Base-by-base conservation (phyloP, 495 filamentous ascomycete species). In the Penicillium canariense region DNA sequence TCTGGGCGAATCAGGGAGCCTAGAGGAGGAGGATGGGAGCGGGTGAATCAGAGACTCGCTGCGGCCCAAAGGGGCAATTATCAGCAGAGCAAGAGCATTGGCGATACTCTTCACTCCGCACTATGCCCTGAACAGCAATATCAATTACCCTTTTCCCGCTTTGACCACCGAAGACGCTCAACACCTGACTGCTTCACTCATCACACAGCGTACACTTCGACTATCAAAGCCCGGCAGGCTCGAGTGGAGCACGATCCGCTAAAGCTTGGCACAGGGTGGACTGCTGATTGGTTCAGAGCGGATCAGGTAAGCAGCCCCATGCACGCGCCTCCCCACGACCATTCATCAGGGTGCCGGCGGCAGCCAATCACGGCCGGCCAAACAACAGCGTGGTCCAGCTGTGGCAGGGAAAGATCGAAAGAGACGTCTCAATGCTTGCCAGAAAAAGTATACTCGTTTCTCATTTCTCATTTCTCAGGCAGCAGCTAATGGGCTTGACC, bases 231-330 rank as follows among this genome's bases (percentile, higher is more conserved):
- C 25, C 11, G 5, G 5, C 15, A 38, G 9, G 15, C 10, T 14
- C 35, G n/a, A n/a, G n/a, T n/a, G n/a, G n/a, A n/a, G n/a, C n/a
- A n/a, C n/a, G n/a, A n/a, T n/a, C n/a, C n/a, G n/a, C n/a, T 2
- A 61, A 62, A 59, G 60, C 60, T 62, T 62, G 55, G 60, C 55
- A 2, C 7, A 25, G 26, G 28, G 39, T 39, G 45, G 23, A 6
- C 8, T 7, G 18, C 18, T 35, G 34, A 56, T 53, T 56, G 54
- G 54, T 30, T 28, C 8, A 31, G 28, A 48, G 20, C 20, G 14
- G 18, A n/a, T 46, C n/a, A 20, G 15, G 2, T 14, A 27, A 12
- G 55, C 26, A 35, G 4, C 14, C 8, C 9, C 39, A n/a, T 12
- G 25, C 25, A 23, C 43, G 17, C 43, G 26, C 8, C 28, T 25